Percentiles rank a stretch among this genome's conserved stretches.
Conservation (phyloP, 169 alveolate species). For the Babesia ovis region DNA sequence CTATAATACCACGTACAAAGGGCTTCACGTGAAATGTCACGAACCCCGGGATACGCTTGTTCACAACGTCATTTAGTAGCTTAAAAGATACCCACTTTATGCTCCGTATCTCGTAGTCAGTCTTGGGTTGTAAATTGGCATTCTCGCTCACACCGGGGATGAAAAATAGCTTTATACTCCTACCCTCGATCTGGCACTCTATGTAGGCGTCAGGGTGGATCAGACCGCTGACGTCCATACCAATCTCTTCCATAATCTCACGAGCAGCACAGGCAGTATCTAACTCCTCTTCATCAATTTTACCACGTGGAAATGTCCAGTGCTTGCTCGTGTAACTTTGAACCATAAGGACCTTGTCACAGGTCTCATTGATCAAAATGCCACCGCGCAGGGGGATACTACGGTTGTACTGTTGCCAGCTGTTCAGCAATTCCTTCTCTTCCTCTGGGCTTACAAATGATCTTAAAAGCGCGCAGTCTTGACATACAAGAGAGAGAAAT, state of each 20-base stretch:
- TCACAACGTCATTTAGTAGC: conserved; percentile 39
- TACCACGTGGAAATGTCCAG: conserved; percentile 94
- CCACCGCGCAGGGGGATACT: conserved; percentile 89
- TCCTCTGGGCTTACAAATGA: conserved; percentile 73
- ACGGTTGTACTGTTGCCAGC: conserved; percentile 81
- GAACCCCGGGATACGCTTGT: conserved; percentile 29
- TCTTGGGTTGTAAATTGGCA: conserved; percentile 76
- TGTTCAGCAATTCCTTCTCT: conserved; percentile 67
- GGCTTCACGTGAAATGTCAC: conserved; percentile 51
- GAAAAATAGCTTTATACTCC: conserved; percentile 79
- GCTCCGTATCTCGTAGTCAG: conserved; percentile 83
- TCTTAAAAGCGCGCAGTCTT: conserved; percentile 81
- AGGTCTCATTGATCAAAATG: conserved; percentile 78
- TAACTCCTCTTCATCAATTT: conserved; percentile 89
- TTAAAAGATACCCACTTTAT: conserved; percentile 81
- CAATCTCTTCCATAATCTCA: conserved; percentile 92
- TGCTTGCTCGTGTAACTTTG: conserved; percentile 84
- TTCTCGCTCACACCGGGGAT: conserved; percentile 86
- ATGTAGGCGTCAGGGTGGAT: conserved; percentile 77
- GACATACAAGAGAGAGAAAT: conserved; percentile 81
- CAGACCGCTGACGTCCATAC: conserved; percentile 81
- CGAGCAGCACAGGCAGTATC: conserved; percentile 92
- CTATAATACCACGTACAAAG: conserved; percentile 52
- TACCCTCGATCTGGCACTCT: conserved; percentile 80
- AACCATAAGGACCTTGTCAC: conserved; percentile 80